Conservation (phyloP, 2,329 filamentous ascomycete species). For the Aspergillus sp. region DNA sequence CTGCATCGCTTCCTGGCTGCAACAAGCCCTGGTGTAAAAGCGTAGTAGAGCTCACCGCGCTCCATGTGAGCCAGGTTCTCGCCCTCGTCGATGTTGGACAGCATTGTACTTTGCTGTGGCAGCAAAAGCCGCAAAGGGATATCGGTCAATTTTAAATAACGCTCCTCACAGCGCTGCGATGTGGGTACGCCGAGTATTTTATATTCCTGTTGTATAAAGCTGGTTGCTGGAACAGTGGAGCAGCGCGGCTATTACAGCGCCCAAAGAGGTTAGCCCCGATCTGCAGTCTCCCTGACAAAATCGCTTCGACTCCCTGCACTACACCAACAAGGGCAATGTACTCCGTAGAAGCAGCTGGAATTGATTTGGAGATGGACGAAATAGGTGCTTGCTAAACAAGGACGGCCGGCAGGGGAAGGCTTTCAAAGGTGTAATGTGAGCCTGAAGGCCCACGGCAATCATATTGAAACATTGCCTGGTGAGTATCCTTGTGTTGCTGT, state of each 20-base stretch:
- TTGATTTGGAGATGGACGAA: neutral
- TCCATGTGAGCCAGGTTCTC: constrained; percentile 47
- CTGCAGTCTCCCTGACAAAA: neutral
- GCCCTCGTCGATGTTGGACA: constrained; percentile 15
- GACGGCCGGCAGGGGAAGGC: neutral
- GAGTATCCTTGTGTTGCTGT: too few relatives aligned
- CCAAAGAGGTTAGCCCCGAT: neutral
- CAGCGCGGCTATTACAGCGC: neutral
- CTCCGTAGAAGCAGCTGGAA: neutral
- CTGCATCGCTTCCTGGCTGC: constrained; percentile 60
- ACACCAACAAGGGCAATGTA: neutral
- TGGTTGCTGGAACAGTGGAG: neutral
- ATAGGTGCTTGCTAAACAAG: neutral
- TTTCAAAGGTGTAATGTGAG: neutral
- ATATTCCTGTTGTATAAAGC: too few relatives aligned
- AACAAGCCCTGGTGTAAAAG: constrained; percentile 64
- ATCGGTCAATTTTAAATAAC: too few relatives aligned
- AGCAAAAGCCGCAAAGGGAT: too few relatives aligned
- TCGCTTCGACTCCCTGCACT: neutral
- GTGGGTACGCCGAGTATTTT: too few relatives aligned
- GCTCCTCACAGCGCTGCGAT: too few relatives aligned
- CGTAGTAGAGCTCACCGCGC: constrained; percentile 67
- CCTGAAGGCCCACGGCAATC: too few relatives aligned
- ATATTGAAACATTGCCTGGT: too few relatives aligned
- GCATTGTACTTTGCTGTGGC: neutral